phyloP scores from a whole-genome alignment of 2,329 filamentous ascomycete species.

The Neoarthrinium moseri region DNA sequence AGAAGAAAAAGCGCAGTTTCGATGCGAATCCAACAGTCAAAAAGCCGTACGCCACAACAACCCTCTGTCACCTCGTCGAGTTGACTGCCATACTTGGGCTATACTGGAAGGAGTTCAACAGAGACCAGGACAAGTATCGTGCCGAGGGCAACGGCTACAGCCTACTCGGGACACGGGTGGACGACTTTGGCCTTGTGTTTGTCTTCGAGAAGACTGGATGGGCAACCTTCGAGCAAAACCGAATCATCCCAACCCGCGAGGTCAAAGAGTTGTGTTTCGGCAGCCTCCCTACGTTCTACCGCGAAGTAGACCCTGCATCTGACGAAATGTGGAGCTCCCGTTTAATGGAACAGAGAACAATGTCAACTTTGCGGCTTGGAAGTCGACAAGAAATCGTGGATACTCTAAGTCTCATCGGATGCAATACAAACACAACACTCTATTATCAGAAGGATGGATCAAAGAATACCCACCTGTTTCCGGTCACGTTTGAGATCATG shows the following conservation, averaged over 20 bases:
- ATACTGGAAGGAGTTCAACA: conserved; percentile 59
- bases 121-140: conserved; percentile 48
- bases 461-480: conserved; percentile 47
- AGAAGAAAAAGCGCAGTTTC: conserved; percentile 19
- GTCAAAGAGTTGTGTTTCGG: conserved; percentile 58
- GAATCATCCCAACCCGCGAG: conserved; percentile 52
- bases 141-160: conserved; percentile 56
- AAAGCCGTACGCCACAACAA: conserved; percentile 42
- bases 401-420: conserved; percentile 52
- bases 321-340: conserved; percentile 25
- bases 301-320: conserved; percentile 36
- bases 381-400: conserved; percentile 48
- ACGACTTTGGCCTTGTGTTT: conserved; percentile 54
- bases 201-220: conserved; percentile 50
- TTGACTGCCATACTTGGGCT: conserved; percentile 53
- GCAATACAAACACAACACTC: conserved; percentile 50
- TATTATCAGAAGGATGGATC: conserved; percentile 37
- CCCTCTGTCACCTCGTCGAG: conserved; percentile 56
- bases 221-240: conserved; percentile 45
- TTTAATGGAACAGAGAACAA: conserved; percentile 3
- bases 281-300: conserved; percentile 53
- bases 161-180: conserved; percentile 42
- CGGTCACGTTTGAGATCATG: conserved; percentile 57
- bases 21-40: conserved; percentile 23
- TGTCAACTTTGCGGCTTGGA: conserved; percentile 46